Evolutionary conservation across 768 basidiomycete genomes (phyloP).

Genomic region (Agrocybe pediades): DNA sequence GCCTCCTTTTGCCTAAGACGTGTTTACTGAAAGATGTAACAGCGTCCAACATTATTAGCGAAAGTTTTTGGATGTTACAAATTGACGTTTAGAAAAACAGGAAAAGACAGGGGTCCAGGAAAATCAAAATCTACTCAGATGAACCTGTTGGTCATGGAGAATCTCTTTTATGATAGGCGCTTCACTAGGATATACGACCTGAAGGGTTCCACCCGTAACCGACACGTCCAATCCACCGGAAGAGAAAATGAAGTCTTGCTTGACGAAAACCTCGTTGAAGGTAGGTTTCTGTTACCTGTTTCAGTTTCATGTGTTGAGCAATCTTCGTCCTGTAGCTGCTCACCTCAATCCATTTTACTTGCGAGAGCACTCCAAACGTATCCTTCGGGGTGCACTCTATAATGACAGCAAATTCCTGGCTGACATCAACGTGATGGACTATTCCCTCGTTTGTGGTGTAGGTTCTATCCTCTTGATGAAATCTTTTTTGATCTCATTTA

Average conservation of each 20-base stretch:
- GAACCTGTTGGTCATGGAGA: slow-evolving; percentile 98
- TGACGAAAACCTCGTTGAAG: slow-evolving; percentile 94
- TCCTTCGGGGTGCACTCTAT: slow-evolving; percentile 85
- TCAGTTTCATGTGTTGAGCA: slow-evolving; percentile 4
- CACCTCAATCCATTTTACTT: slow-evolving; percentile 90
- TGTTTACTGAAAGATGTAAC: slow-evolving; percentile 7
- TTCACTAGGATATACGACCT: slow-evolving; percentile 97
- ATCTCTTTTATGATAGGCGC: slow-evolving; percentile 89
- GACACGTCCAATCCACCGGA: slow-evolving; percentile 89
- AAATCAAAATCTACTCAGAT: slow-evolving; percentile 85
- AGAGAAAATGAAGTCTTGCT: slow-evolving; percentile 91
- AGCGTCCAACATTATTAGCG: slow-evolving; percentile 93
- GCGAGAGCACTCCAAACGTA: slow-evolving; percentile 94
- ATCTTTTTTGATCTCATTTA: not conserved
- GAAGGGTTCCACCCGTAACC: slow-evolving; percentile 94
- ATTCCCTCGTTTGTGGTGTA: slow-evolving; percentile 89
- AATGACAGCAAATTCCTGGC: slow-evolving; percentile 96
- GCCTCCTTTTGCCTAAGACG: not conserved
- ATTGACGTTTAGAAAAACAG: slow-evolving; percentile 82
- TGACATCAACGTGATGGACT: slow-evolving; percentile 97
- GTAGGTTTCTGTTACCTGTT: slow-evolving; percentile 41
- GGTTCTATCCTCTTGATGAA: slow-evolving; percentile 5
- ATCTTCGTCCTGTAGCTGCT: slow-evolving; percentile 51
- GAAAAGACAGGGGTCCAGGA: slow-evolving; percentile 63
- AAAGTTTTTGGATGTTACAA: slow-evolving; percentile 98